Evolutionary conservation across 345 rosid species (phyloP), one percentile per base, ranked within the genome.

Genomic region (Lepidium didymum): DNA sequence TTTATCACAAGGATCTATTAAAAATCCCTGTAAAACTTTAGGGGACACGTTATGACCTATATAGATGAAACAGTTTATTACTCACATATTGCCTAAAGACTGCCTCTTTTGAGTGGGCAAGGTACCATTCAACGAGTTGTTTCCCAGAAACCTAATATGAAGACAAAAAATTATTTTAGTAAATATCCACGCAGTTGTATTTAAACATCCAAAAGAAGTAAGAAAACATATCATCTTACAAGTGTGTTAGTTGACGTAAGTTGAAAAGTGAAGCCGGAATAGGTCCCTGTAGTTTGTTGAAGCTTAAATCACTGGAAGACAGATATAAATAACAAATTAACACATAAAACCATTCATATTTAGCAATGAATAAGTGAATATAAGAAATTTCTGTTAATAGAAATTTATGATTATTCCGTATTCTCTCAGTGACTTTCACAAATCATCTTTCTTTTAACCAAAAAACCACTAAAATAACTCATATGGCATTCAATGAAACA

Each of bases 81-180:
- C 97, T 72, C 72, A 88, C 97, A 90, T 79, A 66, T 81, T 82
- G 42, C n/a, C 35, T 63, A 91, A 56, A n/a, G n/a, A n/a, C n/a
- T n/a, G n/a, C n/a, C n/a, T n/a, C n/a, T n/a, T n/a, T n/a, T n/a
- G n/a, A n/a, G 72, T 35, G 12, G 97, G 89, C 59, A 91, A 81
- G 10, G 82, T 47, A 60, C 90, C 94, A 64, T 64, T 74, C 40
- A 91, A 71, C 35, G 43, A 66, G 69, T 77, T 77, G 64, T 71
- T 71, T 50, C 80, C 80, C 18, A 77, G 69, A 60, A 87, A 89
- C 84, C 97, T 91, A 77, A 43, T 4, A 69, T 13, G 44, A 70
- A 68, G 64, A 62, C 46, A 77, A 36, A 13, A 69, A 47, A 15
- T 3, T 16, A 58, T 8, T 55, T 43, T 6, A 34, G 41, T 63